Conservation (phyloP, 2,329 filamentous ascomycete genomes). For the Aspergillus fructus region DNA sequence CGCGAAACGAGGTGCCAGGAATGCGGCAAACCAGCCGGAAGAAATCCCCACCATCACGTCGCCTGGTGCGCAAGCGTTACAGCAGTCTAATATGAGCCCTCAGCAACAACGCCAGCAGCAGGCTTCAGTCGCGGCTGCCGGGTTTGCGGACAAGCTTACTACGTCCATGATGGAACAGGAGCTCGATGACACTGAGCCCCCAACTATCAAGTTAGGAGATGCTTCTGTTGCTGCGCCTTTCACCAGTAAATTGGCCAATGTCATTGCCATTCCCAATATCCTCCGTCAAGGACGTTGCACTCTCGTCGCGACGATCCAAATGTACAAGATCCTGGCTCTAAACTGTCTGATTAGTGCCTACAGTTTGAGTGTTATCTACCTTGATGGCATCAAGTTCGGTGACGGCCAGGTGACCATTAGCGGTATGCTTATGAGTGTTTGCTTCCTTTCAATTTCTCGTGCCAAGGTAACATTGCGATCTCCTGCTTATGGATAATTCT, state of each 20-base stretch:
- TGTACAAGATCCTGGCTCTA: slow-evolving; percentile 98
- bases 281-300: slow-evolving; percentile 97
- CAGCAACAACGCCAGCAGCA: slow-evolving; percentile 55
- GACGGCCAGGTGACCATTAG: slow-evolving; percentile 98
- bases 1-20: slow-evolving; percentile 67
- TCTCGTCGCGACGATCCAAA: slow-evolving; percentile 96
- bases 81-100: slow-evolving; percentile 51
- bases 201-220: slow-evolving; percentile 94
- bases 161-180: slow-evolving; percentile 86
- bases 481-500: slow-evolving; percentile 9
- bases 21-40: slow-evolving; percentile 54
- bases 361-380: slow-evolving; percentile 91
- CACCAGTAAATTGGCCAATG: slow-evolving; percentile 95
- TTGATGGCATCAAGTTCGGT: slow-evolving; percentile 98
- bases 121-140: slow-evolving; percentile 68
- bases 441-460: slow-evolving; percentile 97
- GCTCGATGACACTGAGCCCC: slow-evolving; percentile 83
- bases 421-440: slow-evolving; percentile 99
- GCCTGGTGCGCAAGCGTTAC: slow-evolving; percentile 61
- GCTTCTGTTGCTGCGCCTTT: slow-evolving; percentile 96
- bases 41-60: slow-evolving; percentile 65
- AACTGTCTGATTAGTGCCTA: slow-evolving; percentile 99
- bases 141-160: slow-evolving; percentile 82
- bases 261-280: slow-evolving; percentile 96
- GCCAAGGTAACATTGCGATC: slow-evolving; percentile 62